Base-by-base conservation (phyloP, 164 flowering plant species). In the Piper longum region DNA sequence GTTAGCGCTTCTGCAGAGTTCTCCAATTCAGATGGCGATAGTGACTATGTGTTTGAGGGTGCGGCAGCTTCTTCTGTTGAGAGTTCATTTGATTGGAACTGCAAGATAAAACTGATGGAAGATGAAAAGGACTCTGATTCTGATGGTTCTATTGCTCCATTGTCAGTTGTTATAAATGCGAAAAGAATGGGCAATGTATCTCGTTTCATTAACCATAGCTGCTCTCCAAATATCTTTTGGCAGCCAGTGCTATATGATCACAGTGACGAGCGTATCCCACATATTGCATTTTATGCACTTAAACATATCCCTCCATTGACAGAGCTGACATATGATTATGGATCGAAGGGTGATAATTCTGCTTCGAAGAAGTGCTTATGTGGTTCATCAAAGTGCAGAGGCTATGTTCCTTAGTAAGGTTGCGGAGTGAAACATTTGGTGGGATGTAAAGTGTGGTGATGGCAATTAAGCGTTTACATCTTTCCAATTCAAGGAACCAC, bases 41-140 rank as follows among this genome's bases (percentile, higher is more conserved):
- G 17, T 42, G 80, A 75, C 12, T 70, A 70, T 1, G 65, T 66
- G 52, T 80, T 17, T 83, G 81, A 54, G 79, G 78, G 59, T 48
- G 44, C 2, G 36, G 36, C 84, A 11, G 72, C 74, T n/a, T 77
- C 79, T 19, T 56, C 56, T 17, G 69, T 41, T 64, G 71, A 69
- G 18, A 65, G 65, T 13, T 55, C 67, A 0, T 61, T 65, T 1
- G 55, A 73, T 18, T 73, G 72, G 74, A 73, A 73, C 48, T 66
- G 64, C 19, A 52, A 60, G 48, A 73, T 69, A 66, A 69, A 60
- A 45, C 51, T 76, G 62, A 69, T 73, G 54, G 71, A 60, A 60
- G 78, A 74, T 52, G 64, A 59, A 41, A 55, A 62, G 63, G 36
- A 26, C 36, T 26, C 36, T 26, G 36, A 48, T 43, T 12, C 54